phyloP scores from a whole-genome alignment of 768 basidiomycete genomes.

The Dacryopinax primogenitus region DNA sequence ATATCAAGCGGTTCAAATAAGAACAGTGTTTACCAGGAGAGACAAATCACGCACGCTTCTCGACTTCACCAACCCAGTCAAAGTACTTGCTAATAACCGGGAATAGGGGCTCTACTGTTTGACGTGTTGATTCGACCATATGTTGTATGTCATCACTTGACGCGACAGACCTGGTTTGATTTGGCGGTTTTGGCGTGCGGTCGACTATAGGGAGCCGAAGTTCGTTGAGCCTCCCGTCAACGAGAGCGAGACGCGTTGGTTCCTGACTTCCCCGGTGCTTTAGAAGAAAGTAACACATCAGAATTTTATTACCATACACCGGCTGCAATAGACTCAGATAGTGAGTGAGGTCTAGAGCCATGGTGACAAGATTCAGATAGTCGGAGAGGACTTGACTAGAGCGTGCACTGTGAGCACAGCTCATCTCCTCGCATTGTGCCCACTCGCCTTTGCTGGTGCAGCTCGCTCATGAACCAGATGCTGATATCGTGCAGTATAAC shows the following conservation, averaged over 20 bases:
- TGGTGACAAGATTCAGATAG: neutral
- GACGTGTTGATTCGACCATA: neutral
- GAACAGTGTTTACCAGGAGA: too few relatives aligned
- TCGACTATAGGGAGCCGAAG: neutral
- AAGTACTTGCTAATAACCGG: neutral
- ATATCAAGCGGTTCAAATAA: too few relatives aligned
- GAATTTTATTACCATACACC: neutral
- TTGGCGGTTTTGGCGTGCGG: neutral
- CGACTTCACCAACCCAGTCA: neutral
- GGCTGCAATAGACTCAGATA: neutral
- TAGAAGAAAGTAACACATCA: neutral
- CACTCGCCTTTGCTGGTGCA: neutral
- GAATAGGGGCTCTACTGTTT: neutral
- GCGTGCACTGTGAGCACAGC: neutral
- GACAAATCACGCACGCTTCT: neutral
- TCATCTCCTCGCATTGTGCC: too few relatives aligned
- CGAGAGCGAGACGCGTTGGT: neutral
- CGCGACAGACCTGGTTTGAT: neutral
- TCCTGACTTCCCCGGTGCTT: too few relatives aligned
- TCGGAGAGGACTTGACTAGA: neutral
- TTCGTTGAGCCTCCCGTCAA: neutral
- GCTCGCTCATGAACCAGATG: neutral
- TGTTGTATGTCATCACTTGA: neutral
- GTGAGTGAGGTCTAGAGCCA: neutral
- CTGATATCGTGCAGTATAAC: conserved; percentile 1